phyloP scores from a whole-genome alignment of 2,329 filamentous ascomycete species.

The Epichloe baconii region DNA sequence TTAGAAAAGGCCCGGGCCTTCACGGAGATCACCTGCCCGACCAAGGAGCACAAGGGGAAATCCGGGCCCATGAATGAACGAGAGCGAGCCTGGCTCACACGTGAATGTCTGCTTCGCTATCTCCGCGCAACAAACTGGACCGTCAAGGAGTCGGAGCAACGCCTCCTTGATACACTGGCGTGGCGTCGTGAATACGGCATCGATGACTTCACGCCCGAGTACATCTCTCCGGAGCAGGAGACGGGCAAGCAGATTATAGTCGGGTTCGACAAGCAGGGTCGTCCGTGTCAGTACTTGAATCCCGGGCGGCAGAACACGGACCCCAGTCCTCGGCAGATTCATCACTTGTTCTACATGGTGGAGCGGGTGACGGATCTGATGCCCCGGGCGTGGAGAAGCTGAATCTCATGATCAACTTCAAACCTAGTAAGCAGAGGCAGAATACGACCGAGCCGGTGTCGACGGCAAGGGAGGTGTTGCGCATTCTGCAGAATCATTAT shows the following conservation, averaged over 20 bases:
- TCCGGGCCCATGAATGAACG: conserved; percentile 57
- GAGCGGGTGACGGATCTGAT: conserved; percentile 82
- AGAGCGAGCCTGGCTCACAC: conserved; percentile 82
- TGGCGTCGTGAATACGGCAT: conserved; percentile 90
- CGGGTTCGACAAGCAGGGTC: conserved; percentile 71
- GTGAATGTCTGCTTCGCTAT: conserved; percentile 85
- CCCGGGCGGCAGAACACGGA: conserved; percentile 90
- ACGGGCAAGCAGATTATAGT: conserved; percentile 89
- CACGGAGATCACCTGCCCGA: conserved; percentile 41
- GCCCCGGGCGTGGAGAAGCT: conserved; percentile 78
- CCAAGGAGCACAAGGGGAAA: conserved; percentile 40
- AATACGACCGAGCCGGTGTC: conserved; percentile 61
- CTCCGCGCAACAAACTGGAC: conserved; percentile 90
- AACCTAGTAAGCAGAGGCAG: conserved; percentile 59
- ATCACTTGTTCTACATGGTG: conserved; percentile 93
- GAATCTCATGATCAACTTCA: conserved; percentile 84
- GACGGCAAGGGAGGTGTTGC: conserved; percentile 74
- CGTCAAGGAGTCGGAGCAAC: conserved; percentile 58
- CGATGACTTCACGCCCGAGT: conserved; percentile 64
- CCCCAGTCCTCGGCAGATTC: conserved; percentile 69
- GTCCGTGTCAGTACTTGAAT: conserved; percentile 85
- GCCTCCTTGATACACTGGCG: conserved; percentile 65
- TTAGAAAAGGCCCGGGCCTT: conserved; percentile 58
- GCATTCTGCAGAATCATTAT: conserved; percentile 91
- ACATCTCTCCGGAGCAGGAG: conserved; percentile 88